Base-by-base conservation (phyloP, 192 early-diverging fungal genomes). In the Allomyces macrogynus region DNA sequence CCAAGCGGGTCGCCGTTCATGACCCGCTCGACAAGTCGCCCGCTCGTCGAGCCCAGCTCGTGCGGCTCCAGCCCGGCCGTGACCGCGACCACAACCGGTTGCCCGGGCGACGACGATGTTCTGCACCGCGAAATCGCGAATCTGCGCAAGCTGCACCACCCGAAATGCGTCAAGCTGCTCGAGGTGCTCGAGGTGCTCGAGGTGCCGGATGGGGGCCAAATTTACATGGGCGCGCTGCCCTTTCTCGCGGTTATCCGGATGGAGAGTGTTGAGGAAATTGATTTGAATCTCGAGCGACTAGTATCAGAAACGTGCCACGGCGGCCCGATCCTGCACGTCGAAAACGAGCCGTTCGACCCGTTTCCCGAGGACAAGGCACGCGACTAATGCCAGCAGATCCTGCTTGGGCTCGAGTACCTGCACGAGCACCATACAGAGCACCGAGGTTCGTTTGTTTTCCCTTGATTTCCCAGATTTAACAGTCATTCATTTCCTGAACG, bases 91-190 rank as follows among this genome's bases (percentile, higher is more conserved):
- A 7, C 32, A 3, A 7, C 32, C 32, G 7, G 32, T 18, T 23
- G 44, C 16, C 32, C 62, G 9, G 65, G 40, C 23, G 65, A 65
- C n/a, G 64, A 61, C 2, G 87, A 90, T 66, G 77, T 93, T 24
- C 87, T 98, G 26, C 78, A 88, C 22, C 77, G 81, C 0, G 95
- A 99, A 71, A 80, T 97, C 27, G 95, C 93, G 10, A 87, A 97
- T 23, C 77, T 93, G 44, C 95, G 97, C 71, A 99, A 97, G 71
- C 81, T 99, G 11, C 75, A 89, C 65, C 95, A 99, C 69, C 76
- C 72, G 1, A 86, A 97, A 68, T 76, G 95, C 65, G 89, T 97
- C 12, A 81, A 83, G 63, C 73, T 57, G 49, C 20, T 57, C 49
- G 49, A 57, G 20, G 49, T 57, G 49, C n/a, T n/a, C n/a, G n/a